A percentile compares a stretch with the other conserved stretches of the same genome.
These are phyloP conservation scores for Amylocystis lapponica DNA, from an alignment of 768 basidiomycete genomes.

Conservation along the genomic window DNA sequence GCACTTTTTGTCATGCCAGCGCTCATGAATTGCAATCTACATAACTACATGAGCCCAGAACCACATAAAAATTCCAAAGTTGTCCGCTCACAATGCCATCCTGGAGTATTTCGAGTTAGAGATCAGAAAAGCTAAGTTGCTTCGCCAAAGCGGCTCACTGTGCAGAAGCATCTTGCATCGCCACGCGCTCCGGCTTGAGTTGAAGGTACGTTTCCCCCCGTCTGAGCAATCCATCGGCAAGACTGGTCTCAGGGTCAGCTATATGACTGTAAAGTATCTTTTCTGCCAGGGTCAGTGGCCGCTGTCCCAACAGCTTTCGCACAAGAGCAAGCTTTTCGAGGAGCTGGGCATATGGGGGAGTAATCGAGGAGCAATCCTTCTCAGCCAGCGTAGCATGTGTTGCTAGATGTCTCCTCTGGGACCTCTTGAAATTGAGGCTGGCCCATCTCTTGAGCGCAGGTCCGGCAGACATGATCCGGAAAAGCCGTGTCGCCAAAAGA, in stretches of 20 bases:
- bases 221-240: conserved; percentile 59
- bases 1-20: conserved; percentile 80
- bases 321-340: conserved; percentile 66
- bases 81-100: conserved; percentile 70
- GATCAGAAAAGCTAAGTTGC: too few species aligned
- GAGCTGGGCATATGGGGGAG: conserved; percentile 75
- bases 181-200: conserved; percentile 87
- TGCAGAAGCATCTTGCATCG: conserved; percentile 93
- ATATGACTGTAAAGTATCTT: conserved; percentile 97
- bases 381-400: conserved; percentile 37
- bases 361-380: conserved; percentile 68
- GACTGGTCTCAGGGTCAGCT: conserved; percentile 64
- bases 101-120: conserved; percentile 41
- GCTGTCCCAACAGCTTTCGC: conserved; percentile 57
- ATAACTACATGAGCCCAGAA: conserved; percentile 1
- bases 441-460: conserved; percentile 4
- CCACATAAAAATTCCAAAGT: neutral
- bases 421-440: neutral
- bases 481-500: too few species aligned
- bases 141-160: too few species aligned
- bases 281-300: conserved; percentile 91
- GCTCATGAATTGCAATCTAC: conserved; percentile 96
- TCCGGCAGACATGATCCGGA: conserved; percentile 8
- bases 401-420: too few species aligned
- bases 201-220: conserved; percentile 89